phyloP scores from a whole-genome alignment of 257 asterid species.

The Gardenia jasminoides region DNA sequence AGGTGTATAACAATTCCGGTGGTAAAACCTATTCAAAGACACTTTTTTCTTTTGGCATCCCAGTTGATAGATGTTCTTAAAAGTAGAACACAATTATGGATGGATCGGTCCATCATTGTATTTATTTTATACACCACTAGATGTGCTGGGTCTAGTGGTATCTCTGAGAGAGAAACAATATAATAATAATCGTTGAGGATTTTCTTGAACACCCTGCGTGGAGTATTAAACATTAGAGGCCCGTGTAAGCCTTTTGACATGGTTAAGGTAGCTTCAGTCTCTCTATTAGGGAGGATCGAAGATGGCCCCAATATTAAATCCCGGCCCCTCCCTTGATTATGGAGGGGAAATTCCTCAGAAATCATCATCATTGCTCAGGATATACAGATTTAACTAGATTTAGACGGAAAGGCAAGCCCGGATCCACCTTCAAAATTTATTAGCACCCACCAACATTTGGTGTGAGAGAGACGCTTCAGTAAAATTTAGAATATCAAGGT shows the following conservation, averaged over 20 bases:
- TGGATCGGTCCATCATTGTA: slow-evolving; percentile 6
- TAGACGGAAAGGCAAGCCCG: background rate
- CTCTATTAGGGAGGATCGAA: background rate
- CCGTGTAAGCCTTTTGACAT: background rate
- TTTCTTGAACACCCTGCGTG: background rate
- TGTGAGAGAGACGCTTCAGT: background rate
- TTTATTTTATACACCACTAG: background rate
- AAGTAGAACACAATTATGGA: slow-evolving; percentile 9
- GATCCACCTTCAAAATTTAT: background rate
- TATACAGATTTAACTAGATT: background rate
- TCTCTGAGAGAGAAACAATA: background rate
- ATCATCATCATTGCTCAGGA: background rate
- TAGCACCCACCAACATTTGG: background rate
- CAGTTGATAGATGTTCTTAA: slow-evolving; percentile 14
- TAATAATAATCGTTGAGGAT: background rate
- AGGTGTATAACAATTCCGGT: background rate
- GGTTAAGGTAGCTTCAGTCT: background rate
- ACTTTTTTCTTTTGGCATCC: slow-evolving; percentile 1
- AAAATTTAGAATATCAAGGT: background rate
- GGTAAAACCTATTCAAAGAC: background rate
- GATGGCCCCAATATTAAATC: background rate
- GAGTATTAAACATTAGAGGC: background rate
- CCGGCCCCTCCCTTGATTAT: background rate
- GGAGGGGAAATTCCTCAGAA: background rate
- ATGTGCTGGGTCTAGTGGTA: background rate